A percentile compares a stretch with the other conserved stretches of the same genome.
These are phyloP conservation scores for Allomyces macrogynus DNA, from an alignment of 192 early-diverging fungal genomes.

Conservation along the genomic window DNA sequence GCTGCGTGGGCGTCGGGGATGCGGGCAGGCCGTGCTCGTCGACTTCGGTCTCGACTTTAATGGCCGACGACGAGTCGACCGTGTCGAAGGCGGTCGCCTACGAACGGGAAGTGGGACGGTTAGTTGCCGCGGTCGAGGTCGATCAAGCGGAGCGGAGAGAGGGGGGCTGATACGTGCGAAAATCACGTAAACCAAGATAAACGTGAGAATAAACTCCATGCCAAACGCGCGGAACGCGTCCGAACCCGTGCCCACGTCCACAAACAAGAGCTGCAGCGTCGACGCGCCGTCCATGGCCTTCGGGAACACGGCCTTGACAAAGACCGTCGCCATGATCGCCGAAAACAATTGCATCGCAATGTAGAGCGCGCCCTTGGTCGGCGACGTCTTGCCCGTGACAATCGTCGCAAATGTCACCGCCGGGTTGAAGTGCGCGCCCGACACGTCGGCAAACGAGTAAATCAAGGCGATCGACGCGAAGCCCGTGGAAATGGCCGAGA, in stretches of 20 bases:
- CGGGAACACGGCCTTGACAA: constrained; percentile 31
- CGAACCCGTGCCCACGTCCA: constrained; percentile 14
- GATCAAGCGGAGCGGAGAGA: too few species aligned
- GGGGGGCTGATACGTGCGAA: constrained; percentile 16
- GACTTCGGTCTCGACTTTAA: background rate
- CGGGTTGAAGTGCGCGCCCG: constrained; percentile 43
- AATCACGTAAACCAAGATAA: constrained; percentile 40
- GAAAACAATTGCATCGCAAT: constrained; percentile 31
- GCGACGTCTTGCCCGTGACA: constrained; percentile 30
- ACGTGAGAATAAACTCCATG: constrained; percentile 35
- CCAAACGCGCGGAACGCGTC: constrained; percentile 25
- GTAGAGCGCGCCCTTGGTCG: constrained; percentile 24
- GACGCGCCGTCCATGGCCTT: constrained; percentile 10
- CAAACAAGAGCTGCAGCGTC: constrained; percentile 12
- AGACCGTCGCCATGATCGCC: constrained; percentile 21
- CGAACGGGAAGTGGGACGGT: too few species aligned
- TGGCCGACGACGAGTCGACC: constrained; percentile 8
- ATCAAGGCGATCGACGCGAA: constrained; percentile 28
- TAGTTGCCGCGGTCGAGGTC: too few species aligned
- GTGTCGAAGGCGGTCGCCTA: constrained; percentile 39
- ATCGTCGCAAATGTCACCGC: constrained; percentile 38
- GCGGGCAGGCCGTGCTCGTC: constrained; percentile 6
- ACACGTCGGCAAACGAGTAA: constrained; percentile 44
- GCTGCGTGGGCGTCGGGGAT: background rate
- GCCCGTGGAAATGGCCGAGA: constrained; percentile 26